Conservation (phyloP, 2,329 filamentous ascomycete genomes). For the Hypoxylon sp. region DNA sequence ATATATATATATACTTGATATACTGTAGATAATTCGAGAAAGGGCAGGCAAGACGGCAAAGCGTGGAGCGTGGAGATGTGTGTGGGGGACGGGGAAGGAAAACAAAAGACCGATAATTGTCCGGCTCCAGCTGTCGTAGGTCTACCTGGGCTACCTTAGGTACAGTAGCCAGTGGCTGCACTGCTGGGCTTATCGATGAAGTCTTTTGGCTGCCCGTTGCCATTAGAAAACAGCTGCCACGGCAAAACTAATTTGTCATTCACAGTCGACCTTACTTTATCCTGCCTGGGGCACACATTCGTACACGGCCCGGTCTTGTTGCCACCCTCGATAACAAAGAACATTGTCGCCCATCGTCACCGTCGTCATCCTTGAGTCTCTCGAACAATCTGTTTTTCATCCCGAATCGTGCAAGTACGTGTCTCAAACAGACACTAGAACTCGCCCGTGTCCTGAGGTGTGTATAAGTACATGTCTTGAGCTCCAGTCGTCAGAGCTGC, state of each 20-base stretch:
- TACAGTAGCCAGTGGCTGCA: too few relatives aligned
- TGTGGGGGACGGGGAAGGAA: slow-evolving; percentile 4
- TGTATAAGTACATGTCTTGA: slow-evolving; percentile 3
- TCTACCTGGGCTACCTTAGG: not conserved
- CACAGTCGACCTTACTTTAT: slow-evolving; percentile 21
- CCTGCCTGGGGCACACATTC: not conserved
- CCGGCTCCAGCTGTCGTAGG: slow-evolving; percentile 29
- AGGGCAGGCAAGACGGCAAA: too few relatives aligned
- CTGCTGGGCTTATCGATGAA: too few relatives aligned
- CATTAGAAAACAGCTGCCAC: slow-evolving; percentile 17
- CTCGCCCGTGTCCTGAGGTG: slow-evolving; percentile 11
- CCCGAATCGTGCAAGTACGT: not conserved
- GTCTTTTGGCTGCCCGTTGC: too few relatives aligned
- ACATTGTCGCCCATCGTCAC: not conserved
- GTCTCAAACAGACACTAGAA: slow-evolving; percentile 20
- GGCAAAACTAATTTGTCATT: slow-evolving; percentile 32
- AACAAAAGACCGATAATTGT: slow-evolving; percentile 33
- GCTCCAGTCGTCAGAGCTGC: too few relatives aligned
- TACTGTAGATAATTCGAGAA: too few relatives aligned
- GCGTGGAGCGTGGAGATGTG: not conserved
- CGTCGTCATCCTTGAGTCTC: slow-evolving; percentile 9
- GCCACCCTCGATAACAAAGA: slow-evolving; percentile 17
- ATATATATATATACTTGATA: too few relatives aligned
- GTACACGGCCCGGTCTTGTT: slow-evolving; percentile 2
- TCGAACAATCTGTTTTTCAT: slow-evolving; percentile 7